Base-by-base conservation (phyloP, 331 rosid genomes). In the Stylosanthes scabra region DNA sequence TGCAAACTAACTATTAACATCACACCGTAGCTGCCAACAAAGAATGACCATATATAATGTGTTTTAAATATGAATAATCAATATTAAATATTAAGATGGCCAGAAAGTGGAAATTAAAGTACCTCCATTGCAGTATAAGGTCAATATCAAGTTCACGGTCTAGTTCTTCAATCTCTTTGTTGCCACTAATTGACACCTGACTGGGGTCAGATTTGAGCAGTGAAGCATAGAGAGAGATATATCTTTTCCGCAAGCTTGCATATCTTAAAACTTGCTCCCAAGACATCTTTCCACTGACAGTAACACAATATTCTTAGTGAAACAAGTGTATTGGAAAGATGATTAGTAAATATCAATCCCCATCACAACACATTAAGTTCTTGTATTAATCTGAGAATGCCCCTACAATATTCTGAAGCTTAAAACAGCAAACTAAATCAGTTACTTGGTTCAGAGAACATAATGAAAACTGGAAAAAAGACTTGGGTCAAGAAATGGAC, bases 111-210 rank as follows among this genome's bases (percentile, higher is more conserved):
- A 55, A 76, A 72, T 70, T 67, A 68, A 63, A 9, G 20, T 89
- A 94, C 99, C 99, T 94, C 99, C 99, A 94, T 78, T 90, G 99
- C 72, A 94, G 81, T 80, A 94, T 91, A 66, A 94, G 96, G 57
- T 90, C 97, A 80, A 91, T 88, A 79, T 90, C 92, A 70, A 94
- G 97, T 68, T 78, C 97, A 45, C 88, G 93, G 72, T 94, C 99
- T 66, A 94, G 84, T 79, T 88, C 90, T 76, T 87, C 97, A 50
- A 91, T 90, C 72, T 90, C 91, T 72, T 81, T 81, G 85, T 88
- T 89, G 85, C 86, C 92, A 52, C 81, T 81, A 58, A 94, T 80
- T 27, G 90, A 82, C 78, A 83, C 83, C 83, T 83, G 90, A 79
- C 74, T 82, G 56, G 85, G 96, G 69, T 94, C 99, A 70, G 97